Evolutionary conservation across 2,329 filamentous ascomycete genomes (phyloP), one percentile per base, ranked within the genome.

Genomic region (Cryphonectria japonica): DNA sequence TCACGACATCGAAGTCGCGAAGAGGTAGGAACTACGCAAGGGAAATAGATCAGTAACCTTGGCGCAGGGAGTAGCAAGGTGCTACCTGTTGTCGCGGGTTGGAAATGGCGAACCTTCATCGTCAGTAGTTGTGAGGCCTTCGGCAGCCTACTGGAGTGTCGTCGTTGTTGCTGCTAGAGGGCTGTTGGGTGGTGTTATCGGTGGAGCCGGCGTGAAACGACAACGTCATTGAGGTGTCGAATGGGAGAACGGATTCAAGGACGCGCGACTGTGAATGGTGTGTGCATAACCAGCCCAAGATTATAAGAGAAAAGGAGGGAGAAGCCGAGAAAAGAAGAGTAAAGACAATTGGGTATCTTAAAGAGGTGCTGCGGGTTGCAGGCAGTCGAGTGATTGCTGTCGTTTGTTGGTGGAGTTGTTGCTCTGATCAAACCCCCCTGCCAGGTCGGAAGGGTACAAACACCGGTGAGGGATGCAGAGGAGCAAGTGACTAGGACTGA

Each of bases 1-100:
- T 95, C 75, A 98, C 93, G 81, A 92, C 90, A 81, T 98, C 95
- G 79, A 98, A 95, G 76, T 97, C 93, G 81, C 91, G 91, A 74
- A 97, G 88, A 73, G 95, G 94, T 77, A 99, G 87, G 82, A 97
- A 99, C 95, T 99, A 66, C 3, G 26, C 26, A 8, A 16, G 19
- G 22, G 6, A 39, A 46, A 26, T 7, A 59, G 26, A 26, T 32
- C 46, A 50, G 46, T 19, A 8, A 50, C 19, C 7, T 50, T 26
- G 54, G 54, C 54, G 54, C 54, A 29, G 14, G 14, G 5, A 29
- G 16, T 8, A 59, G 13, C 6, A 34, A 34, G 6, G 52, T 11
- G 26, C 16, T 26, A 41, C n/a, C 8, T 62, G 37, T 43, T 63
- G 3, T 63, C 39, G 39, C 37, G 26, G 32, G 26, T 13, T 37